Percentiles rank a stretch among this genome's conserved stretches.
phyloP scores from a whole-genome alignment of 1,284 basidiomycete species.

The Exobasidium rhododendri region DNA sequence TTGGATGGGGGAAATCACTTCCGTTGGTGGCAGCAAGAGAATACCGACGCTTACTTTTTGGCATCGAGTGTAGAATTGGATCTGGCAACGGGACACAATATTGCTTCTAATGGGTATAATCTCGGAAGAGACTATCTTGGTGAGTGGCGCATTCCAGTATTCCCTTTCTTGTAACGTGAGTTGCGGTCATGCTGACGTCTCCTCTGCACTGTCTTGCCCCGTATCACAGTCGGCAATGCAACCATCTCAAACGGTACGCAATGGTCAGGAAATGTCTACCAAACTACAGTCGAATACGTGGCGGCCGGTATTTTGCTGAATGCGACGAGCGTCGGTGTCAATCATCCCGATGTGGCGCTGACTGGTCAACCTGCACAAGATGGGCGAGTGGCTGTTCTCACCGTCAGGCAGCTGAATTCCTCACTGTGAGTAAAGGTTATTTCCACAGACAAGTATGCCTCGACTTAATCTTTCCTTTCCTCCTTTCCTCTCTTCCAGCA shows the following conservation, averaged over 20 bases:
- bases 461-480: no score
- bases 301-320: constrained; percentile 48
- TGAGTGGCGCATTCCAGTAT: constrained; percentile 53
- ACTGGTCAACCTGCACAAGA: constrained; percentile 69
- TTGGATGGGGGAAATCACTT: constrained; percentile 85
- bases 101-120: constrained; percentile 43
- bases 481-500: no score
- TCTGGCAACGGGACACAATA: constrained; percentile 31
- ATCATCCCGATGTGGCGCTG: constrained; percentile 63
- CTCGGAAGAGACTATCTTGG: constrained; percentile 70
- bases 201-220: constrained; percentile 54
- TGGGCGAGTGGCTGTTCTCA: constrained; percentile 77
- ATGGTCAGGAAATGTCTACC: constrained; percentile 31
- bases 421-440: no score
- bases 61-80: constrained; percentile 58
- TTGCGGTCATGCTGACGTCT: constrained; percentile 64
- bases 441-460: no score
- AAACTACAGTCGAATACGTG: constrained; percentile 46
- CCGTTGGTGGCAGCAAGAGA: constrained; percentile 79
- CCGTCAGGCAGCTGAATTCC: constrained; percentile 59
- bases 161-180: no score
- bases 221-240: constrained; percentile 49
- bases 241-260: constrained; percentile 55
- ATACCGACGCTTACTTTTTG: constrained; percentile 78
- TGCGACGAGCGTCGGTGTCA: constrained; percentile 63